Conservation (phyloP, 2,329 filamentous ascomycete species). For the Cladosporium sp. region DNA sequence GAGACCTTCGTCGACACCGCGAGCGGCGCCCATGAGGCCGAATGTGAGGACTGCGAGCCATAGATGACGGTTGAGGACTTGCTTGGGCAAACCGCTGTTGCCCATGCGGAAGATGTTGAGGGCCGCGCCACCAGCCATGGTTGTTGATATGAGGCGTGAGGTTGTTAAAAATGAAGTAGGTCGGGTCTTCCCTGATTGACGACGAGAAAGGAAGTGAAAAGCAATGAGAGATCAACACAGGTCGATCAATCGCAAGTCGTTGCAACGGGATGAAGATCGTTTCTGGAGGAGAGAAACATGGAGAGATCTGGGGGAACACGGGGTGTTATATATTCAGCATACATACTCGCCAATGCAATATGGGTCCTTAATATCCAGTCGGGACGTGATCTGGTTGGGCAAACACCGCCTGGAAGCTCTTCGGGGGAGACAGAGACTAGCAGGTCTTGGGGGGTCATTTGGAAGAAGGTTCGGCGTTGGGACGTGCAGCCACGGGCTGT, state of each 20-base stretch:
- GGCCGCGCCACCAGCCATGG: constrained; percentile 19
- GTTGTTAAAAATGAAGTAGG: neutral
- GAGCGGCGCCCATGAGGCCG: constrained; percentile 62
- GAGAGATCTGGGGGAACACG: constrained; percentile 1
- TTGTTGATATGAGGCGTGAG: neutral
- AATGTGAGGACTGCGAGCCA: constrained; percentile 63
- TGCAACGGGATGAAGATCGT: neutral
- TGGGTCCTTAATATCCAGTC: constrained; percentile 1
- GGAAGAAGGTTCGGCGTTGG: neutral
- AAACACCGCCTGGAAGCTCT: constrained; percentile 4
- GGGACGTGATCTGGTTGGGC: constrained; percentile 1
- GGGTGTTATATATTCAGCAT: neutral
- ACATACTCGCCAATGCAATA: constrained; percentile 10
- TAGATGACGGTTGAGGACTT: constrained; percentile 69
- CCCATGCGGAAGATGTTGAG: constrained; percentile 34
- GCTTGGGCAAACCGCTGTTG: constrained; percentile 60
- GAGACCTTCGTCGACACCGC: constrained; percentile 71
- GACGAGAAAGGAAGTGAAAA: neutral
- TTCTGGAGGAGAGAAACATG: constrained; percentile 4
- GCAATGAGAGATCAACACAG: neutral
- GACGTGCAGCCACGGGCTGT: constrained; percentile 10
- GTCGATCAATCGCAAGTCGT: neutral
- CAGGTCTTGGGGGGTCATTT: neutral
- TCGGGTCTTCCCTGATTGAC: constrained; percentile 7
- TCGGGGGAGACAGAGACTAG: constrained; percentile 1